phyloP scores from a whole-genome alignment of 805 yeast genomes.

The Starmerella scarabaei region DNA sequence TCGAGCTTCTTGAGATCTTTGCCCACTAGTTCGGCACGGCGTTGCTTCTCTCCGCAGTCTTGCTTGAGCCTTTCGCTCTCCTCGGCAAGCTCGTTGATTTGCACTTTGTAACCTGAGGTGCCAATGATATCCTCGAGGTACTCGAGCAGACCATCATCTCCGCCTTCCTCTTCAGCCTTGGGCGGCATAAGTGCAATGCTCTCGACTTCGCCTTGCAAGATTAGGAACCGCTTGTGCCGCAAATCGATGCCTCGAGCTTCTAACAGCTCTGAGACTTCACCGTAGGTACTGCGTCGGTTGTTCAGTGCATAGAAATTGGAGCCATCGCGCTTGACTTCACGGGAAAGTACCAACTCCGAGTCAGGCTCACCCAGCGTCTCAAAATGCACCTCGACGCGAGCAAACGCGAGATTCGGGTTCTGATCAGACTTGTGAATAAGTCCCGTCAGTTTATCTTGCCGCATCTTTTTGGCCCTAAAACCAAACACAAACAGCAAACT shows the following conservation, averaged over 20 bases:
- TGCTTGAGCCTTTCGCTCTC: slow-evolving; percentile 68
- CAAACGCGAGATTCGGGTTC: slow-evolving; percentile 50
- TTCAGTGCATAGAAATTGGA: slow-evolving; percentile 64
- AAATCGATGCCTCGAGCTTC: slow-evolving; percentile 80
- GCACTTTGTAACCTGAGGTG: slow-evolving; percentile 66
- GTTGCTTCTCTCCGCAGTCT: slow-evolving; percentile 65
- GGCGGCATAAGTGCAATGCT: slow-evolving; percentile 98
- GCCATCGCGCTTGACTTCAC: slow-evolving; percentile 47
- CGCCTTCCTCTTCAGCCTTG: slow-evolving; percentile 74
- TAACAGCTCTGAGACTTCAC: slow-evolving; percentile 62
- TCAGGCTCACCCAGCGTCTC: slow-evolving; percentile 38
- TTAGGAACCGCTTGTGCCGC: slow-evolving; percentile 87
- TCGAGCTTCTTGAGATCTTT: slow-evolving; percentile 57
- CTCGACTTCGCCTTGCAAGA: slow-evolving; percentile 96
- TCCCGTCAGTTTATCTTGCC: slow-evolving; percentile 87
- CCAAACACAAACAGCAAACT: slow-evolving; percentile 95
- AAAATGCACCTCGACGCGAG: slow-evolving; percentile 88
- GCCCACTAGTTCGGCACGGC: slow-evolving; percentile 65
- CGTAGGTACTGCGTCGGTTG: slow-evolving; percentile 53
- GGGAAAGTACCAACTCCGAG: slow-evolving; percentile 53
- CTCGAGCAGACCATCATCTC: slow-evolving; percentile 84
- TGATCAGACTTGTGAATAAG: slow-evolving; percentile 81
- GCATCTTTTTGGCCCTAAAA: slow-evolving; percentile 89
- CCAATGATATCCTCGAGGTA: slow-evolving; percentile 96
- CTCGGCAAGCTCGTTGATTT: slow-evolving; percentile 51